These are phyloP conservation scores for Boletus rubroflammeus DNA, from an alignment of 768 basidiomycete species.

Conservation along the genomic window DNA sequence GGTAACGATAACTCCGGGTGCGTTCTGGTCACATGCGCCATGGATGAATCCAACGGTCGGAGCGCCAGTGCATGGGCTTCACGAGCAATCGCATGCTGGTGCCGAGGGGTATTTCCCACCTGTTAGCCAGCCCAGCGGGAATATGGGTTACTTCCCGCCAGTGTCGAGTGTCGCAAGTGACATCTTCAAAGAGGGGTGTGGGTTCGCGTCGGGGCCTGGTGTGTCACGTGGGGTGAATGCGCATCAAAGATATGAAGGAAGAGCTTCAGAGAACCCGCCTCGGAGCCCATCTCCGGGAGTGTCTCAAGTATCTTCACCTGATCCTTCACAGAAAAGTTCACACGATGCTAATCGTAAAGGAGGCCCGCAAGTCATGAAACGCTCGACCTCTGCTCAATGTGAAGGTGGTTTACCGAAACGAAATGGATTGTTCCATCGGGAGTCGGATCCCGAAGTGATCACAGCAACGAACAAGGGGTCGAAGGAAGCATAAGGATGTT, in stretches of 20 bases:
- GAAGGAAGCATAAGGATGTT: slow-evolving; percentile 19
- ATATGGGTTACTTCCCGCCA: slow-evolving; percentile 42
- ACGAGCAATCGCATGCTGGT: slow-evolving; percentile 8
- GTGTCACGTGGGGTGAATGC: background rate
- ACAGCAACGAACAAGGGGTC: slow-evolving; percentile 21
- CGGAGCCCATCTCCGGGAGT: slow-evolving; percentile 6
- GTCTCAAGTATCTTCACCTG: slow-evolving; percentile 7
- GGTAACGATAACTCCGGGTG: slow-evolving; percentile 67
- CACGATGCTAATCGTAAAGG: slow-evolving; percentile 18
- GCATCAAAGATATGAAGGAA: slow-evolving; percentile 1
- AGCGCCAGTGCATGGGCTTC: slow-evolving; percentile 44
- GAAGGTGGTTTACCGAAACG: slow-evolving; percentile 26
- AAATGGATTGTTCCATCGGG: slow-evolving; percentile 29
- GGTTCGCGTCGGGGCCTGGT: background rate
- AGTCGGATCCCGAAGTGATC: slow-evolving; percentile 29
- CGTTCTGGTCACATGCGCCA: slow-evolving; percentile 63
- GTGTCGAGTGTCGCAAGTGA: slow-evolving; percentile 35
- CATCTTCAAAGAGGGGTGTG: slow-evolving; percentile 31
- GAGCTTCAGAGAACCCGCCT: slow-evolving; percentile 4
- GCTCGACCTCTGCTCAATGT: slow-evolving; percentile 27
- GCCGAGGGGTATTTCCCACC: slow-evolving; percentile 43
- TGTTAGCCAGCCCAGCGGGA: slow-evolving; percentile 22
- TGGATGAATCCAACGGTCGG: slow-evolving; percentile 60
- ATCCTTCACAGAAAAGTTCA: slow-evolving; percentile 3
- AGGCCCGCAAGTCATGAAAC: slow-evolving; percentile 23